Conservation (phyloP, 2,329 filamentous ascomycete genomes). For the Colletotrichum liaoningense region DNA sequence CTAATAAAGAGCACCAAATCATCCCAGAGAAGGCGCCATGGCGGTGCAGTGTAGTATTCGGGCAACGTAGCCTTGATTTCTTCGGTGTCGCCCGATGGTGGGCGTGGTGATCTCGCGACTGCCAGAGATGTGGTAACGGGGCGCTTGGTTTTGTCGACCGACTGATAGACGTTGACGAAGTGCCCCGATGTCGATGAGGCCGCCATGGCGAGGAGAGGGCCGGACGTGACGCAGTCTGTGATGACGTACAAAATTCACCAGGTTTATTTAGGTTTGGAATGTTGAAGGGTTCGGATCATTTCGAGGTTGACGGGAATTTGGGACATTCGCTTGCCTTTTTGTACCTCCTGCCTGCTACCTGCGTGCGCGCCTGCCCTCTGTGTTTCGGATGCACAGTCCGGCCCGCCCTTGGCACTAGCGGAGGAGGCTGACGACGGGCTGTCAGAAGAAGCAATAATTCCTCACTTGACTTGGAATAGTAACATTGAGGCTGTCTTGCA, state of each 20-base stretch:
- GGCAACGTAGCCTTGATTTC: neutral
- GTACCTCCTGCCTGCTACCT: neutral
- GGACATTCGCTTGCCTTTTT: neutral
- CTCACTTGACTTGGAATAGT: neutral
- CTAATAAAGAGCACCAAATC: constrained; percentile 23
- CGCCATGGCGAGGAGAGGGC: neutral
- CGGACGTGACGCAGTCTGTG: neutral
- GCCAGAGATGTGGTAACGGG: neutral
- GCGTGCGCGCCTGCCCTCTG: neutral
- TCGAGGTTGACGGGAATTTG: neutral
- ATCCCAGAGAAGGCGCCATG: constrained; percentile 24
- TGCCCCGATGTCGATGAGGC: neutral
- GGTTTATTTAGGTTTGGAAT: neutral
- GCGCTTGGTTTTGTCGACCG: neutral
- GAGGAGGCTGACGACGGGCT: neutral
- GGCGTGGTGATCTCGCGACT: neutral
- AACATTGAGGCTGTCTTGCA: neutral
- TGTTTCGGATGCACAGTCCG: neutral
- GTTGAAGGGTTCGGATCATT: neutral
- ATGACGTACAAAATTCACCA: neutral
- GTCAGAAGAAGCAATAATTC: neutral
- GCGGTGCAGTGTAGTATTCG: constrained; percentile 23
- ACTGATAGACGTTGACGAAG: neutral
- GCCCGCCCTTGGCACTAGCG: neutral
- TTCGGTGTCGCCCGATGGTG: neutral